These are phyloP conservation scores for Trichoderma aggressivum DNA, from an alignment of 2,329 filamentous ascomycete species.

Conservation along the genomic window DNA sequence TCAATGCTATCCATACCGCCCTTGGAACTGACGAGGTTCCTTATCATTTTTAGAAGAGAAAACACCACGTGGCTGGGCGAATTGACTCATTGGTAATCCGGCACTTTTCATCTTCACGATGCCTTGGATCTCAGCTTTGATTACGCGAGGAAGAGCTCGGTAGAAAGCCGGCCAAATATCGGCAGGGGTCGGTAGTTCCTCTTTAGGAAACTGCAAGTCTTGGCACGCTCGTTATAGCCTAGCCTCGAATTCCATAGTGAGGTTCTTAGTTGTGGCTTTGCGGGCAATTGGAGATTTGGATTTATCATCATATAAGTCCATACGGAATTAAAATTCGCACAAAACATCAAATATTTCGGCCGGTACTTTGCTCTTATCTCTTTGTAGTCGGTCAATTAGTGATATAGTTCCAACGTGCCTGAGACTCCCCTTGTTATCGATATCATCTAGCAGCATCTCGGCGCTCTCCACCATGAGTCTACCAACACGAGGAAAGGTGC, in stretches of 20 bases:
- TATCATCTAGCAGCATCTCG: background rate
- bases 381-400: background rate
- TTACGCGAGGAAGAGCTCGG: background rate
- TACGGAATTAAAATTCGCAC: background rate
- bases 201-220: slow-evolving; percentile 8
- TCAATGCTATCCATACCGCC: background rate
- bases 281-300: background rate
- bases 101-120: background rate
- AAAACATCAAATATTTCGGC: background rate
- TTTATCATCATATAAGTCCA: background rate
- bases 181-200: background rate
- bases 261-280: background rate
- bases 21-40: background rate
- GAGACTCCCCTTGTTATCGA: background rate
- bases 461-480: background rate
- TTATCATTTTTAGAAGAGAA: background rate
- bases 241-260: background rate
- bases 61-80: background rate
- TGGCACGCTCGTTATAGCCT: background rate
- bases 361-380: background rate
- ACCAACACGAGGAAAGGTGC: background rate
- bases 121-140: background rate
- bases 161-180: background rate
- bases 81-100: background rate
- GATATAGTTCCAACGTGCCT: background rate